Evolutionary conservation across 2,329 filamentous ascomycete genomes (phyloP).

Genomic region (Colletotrichum incanum): DNA sequence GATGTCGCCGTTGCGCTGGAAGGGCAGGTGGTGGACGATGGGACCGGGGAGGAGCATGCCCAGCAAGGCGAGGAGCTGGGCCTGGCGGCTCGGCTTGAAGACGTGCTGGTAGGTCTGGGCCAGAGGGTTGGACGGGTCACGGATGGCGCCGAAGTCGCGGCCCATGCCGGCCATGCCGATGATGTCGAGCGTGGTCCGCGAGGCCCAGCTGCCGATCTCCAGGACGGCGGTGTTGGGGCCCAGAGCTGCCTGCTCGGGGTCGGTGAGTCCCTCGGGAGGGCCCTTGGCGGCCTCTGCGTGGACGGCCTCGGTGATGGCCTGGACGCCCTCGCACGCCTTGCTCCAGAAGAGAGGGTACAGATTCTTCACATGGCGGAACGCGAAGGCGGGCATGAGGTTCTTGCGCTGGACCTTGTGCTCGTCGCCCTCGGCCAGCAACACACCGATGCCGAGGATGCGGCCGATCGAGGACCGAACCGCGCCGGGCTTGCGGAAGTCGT

Average conservation of each 20-base stretch:
- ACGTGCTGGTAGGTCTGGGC: conserved; percentile 70
- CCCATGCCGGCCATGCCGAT: conserved; percentile 82
- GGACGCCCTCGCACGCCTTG: conserved; percentile 79
- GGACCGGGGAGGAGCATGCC: conserved; percentile 74
- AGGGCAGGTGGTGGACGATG: conserved; percentile 75
- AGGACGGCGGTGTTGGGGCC: conserved; percentile 59
- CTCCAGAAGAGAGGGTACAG: conserved; percentile 88
- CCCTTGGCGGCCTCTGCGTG: conserved; percentile 50
- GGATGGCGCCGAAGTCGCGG: conserved; percentile 78
- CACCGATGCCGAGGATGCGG: conserved; percentile 77
- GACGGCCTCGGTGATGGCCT: conserved; percentile 69
- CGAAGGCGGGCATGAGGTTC: conserved; percentile 85
- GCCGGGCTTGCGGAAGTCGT: conserved; percentile 78
- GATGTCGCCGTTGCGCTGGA: conserved; percentile 80
- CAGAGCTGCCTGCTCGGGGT: conserved; percentile 46
- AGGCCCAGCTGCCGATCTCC: conserved; percentile 73
- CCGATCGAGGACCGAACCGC: conserved; percentile 70
- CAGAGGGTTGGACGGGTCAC: conserved; percentile 72
- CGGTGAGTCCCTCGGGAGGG: conserved; percentile 47
- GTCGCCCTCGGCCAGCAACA: conserved; percentile 90
- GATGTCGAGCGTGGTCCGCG: conserved; percentile 80
- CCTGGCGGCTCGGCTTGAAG: conserved; percentile 67
- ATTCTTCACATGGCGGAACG: conserved; percentile 88
- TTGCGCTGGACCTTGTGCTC: conserved; percentile 88
- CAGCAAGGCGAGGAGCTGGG: conserved; percentile 71